Evolutionary conservation across 192 early-diverging fungal genomes (phyloP).

Genomic region (Coemansia sp.): DNA sequence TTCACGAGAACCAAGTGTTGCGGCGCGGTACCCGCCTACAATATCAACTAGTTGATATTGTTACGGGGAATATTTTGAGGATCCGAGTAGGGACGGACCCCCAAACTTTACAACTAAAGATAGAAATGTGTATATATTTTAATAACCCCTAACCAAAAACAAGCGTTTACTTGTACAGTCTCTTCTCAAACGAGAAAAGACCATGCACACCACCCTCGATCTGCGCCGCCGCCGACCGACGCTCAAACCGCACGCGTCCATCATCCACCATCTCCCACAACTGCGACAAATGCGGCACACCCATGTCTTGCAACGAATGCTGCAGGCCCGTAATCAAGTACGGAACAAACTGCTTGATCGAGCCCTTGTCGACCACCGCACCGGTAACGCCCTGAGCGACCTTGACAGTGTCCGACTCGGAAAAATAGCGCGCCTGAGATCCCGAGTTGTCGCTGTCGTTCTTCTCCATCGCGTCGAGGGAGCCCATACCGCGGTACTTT

Average conservation of each 20-base stretch:
- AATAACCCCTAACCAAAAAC: not conserved
- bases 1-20: no score
- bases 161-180: constrained; percentile 57
- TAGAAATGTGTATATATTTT: no score
- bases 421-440: constrained; percentile 90
- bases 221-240: constrained; percentile 91
- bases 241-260: constrained; percentile 89
- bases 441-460: constrained; percentile 65
- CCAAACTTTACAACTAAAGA: no score
- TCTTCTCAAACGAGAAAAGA: constrained; percentile 81
- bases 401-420: constrained; percentile 95
- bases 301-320: constrained; percentile 98
- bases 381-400: constrained; percentile 98
- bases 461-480: constrained; percentile 91
- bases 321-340: constrained; percentile 94
- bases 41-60: no score
- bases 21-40: no score
- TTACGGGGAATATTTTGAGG: no score
- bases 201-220: constrained; percentile 96
- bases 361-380: constrained; percentile 96
- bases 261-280: constrained; percentile 67
- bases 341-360: constrained; percentile 87
- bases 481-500: constrained; percentile 99
- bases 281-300: constrained; percentile 64
- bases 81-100: no score